phyloP scores from a whole-genome alignment of 352 stramenopile genomes.

The Phytopythium cucurbitacearum region DNA sequence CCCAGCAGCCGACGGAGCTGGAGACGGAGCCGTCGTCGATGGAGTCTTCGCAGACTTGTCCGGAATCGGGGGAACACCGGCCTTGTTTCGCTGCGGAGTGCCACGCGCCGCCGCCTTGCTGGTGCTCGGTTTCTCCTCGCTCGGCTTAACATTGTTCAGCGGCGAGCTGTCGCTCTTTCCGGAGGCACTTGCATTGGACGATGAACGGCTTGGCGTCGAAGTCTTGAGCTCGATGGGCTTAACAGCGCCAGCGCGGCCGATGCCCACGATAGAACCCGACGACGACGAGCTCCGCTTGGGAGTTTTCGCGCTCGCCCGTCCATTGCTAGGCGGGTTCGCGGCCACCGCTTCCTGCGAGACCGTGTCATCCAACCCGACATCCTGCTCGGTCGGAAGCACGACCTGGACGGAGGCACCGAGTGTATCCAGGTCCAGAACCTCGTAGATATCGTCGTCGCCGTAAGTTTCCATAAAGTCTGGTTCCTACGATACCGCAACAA shows the following conservation, averaged over 20 bases:
- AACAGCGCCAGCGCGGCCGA: conserved; percentile 61
- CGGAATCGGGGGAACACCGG: conserved; percentile 17
- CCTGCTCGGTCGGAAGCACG: conserved; percentile 61
- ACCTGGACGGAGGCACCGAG: conserved; percentile 73
- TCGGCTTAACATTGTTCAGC: conserved; percentile 19
- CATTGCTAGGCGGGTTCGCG: conserved; percentile 6
- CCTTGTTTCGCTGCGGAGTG: conserved; percentile 54
- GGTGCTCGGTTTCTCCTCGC: conserved; percentile 47
- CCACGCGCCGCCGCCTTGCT: conserved; percentile 15
- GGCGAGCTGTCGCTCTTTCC: conserved; percentile 48
- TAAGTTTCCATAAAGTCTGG: conserved; percentile 92
- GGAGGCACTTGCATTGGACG: conserved; percentile 27
- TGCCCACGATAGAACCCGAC: conserved; percentile 55
- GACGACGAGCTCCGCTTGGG: conserved; percentile 62
- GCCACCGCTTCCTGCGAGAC: conserved; percentile 3
- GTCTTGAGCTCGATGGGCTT: conserved; percentile 82
- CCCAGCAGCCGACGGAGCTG: conserved; percentile 20
- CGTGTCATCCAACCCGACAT: conserved; percentile 61
- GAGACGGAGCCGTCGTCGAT: conserved; percentile 22
- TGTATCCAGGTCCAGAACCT: conserved; percentile 93
- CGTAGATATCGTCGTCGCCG: conserved; percentile 93
- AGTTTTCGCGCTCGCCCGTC: conserved; percentile 38
- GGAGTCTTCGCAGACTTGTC: conserved; percentile 28
- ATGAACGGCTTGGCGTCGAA: conserved; percentile 51
- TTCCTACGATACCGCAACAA: conserved; percentile 39